phyloP scores from a whole-genome alignment of 2,329 filamentous ascomycete genomes.

The Cladophialophora carrionii region DNA sequence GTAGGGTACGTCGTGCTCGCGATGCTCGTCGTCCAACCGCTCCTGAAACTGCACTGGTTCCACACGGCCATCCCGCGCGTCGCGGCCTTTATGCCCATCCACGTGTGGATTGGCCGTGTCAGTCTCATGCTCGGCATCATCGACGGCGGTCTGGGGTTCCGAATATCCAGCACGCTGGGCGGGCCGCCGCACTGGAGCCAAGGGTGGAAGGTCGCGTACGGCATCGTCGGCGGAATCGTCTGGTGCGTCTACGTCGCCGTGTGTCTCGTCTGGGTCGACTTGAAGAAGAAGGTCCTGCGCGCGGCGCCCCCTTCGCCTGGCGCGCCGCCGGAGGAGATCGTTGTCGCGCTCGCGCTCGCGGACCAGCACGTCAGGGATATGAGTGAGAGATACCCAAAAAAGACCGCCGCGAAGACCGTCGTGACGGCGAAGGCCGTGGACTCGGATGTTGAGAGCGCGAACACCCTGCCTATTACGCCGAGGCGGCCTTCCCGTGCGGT shows the following conservation, averaged over 20 bases:
- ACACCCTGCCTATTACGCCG: not conserved
- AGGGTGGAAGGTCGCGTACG: constrained; percentile 27
- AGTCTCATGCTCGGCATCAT: constrained; percentile 58
- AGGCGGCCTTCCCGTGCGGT: not conserved
- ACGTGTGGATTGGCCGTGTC: constrained; percentile 59
- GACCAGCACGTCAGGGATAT: not conserved
- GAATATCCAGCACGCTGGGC: constrained; percentile 19
- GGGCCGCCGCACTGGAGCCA: constrained; percentile 15
- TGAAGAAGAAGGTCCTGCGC: constrained; percentile 21
- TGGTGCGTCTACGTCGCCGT: constrained; percentile 32
- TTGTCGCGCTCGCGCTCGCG: not conserved
- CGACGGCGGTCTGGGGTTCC: constrained; percentile 60
- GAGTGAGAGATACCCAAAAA: not conserved
- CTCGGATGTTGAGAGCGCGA: constrained; percentile 2
- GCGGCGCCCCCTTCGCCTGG: constrained; percentile 6
- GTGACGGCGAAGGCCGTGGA: not conserved
- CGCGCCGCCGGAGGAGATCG: constrained; percentile 8
- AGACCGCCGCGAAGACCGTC: not conserved
- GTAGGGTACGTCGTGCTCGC: constrained; percentile 40
- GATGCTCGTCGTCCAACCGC: constrained; percentile 40
- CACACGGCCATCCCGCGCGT: constrained; percentile 51
- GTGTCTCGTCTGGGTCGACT: constrained; percentile 27
- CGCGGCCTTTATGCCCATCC: constrained; percentile 40
- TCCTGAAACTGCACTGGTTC: constrained; percentile 41
- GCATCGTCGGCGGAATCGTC: constrained; percentile 21